These are phyloP conservation scores for Metarhizium robertsii DNA, from an alignment of 2,329 filamentous ascomycete genomes.

Conservation along the genomic window DNA sequence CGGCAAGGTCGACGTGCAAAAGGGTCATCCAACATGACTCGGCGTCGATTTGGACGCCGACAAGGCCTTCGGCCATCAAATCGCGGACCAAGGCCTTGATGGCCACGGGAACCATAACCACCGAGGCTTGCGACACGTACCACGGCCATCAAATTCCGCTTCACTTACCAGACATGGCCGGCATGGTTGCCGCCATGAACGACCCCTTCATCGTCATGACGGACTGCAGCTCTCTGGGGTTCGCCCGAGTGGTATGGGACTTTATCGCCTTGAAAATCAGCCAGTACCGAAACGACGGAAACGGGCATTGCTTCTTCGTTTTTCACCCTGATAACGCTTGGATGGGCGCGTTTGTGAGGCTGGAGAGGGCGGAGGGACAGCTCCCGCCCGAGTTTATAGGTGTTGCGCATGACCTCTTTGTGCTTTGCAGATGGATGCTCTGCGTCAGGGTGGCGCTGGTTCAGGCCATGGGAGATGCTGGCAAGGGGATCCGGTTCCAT, in stretches of 20 bases:
- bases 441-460: conserved; percentile 6
- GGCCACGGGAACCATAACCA: not conserved
- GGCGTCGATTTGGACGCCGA: too few species aligned
- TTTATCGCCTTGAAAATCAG: conserved; percentile 3
- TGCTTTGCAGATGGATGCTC: conserved; percentile 6
- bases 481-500: conserved; percentile 3
- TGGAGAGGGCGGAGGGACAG: not conserved
- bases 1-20: too few species aligned
- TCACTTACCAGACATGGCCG: not conserved
- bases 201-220: not conserved
- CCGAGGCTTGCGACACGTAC: conserved; percentile 3
- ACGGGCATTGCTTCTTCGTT: conserved; percentile 5
- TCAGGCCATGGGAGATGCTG: conserved; percentile 3
- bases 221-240: not conserved
- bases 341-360: conserved; percentile 4
- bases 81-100: conserved; percentile 3
- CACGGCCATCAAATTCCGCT: conserved; percentile 1
- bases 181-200: not conserved
- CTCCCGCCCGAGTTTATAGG: conserved; percentile 3
- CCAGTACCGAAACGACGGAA: not conserved
- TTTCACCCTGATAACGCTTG: conserved; percentile 6
- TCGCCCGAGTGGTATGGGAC: conserved; percentile 4
- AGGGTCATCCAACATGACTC: too few species aligned
- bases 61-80: not conserved
- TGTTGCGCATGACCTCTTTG: conserved; percentile 3